Evolutionary conservation across 2,329 filamentous ascomycete species (phyloP), one percentile per base, ranked within the genome.

Genomic region (Arthrinium puccinioides): DNA sequence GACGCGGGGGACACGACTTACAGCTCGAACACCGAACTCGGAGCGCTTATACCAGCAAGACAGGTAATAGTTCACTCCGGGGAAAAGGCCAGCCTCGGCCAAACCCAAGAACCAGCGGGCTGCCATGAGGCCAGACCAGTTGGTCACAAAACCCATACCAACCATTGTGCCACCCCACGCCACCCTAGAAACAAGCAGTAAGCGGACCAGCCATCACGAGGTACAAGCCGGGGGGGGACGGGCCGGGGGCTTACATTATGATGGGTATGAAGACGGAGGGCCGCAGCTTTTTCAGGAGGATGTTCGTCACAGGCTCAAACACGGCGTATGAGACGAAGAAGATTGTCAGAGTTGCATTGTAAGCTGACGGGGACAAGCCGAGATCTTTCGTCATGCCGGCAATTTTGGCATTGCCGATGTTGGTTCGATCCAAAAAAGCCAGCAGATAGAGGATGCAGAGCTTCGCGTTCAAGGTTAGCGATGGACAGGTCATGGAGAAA

Each of bases 321-420:
- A 88, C 61, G 3, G 84, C 73, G 56, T 95, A 95, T 1, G 84
- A 87, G 34, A 94, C 70, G 63, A 94, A 94, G 65, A 94, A 94
- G 48, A 94, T 82, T 23, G 84, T 86, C 7, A 94, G 68, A 0
- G 80, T 75, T 16, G 74, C 69, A 56, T 89, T 89, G 63, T 88
- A 94, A 52, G 84, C 68, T 6, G 67, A 60, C 3, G 72, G 69
- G 1, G 70, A 70, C 34, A 90, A 75, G 21, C 72, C 46, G 13
- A 92, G 63, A 40, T 84, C 78, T 9, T 67, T 47, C 20, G 60
- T 46, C 9, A 78, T 59, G 34, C 67, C 63, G 18, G 72, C 73
- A 41, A 81, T 73, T 46, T 77, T 79, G 25, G 76, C 87, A 61
- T 86, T 85, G 37, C 56, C 56, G 28, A 89, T 85, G 50, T 92